These are phyloP conservation scores for Emmonsiellopsis sp. DNA, from an alignment of 2,329 filamentous ascomycete genomes.

Conservation along the genomic window DNA sequence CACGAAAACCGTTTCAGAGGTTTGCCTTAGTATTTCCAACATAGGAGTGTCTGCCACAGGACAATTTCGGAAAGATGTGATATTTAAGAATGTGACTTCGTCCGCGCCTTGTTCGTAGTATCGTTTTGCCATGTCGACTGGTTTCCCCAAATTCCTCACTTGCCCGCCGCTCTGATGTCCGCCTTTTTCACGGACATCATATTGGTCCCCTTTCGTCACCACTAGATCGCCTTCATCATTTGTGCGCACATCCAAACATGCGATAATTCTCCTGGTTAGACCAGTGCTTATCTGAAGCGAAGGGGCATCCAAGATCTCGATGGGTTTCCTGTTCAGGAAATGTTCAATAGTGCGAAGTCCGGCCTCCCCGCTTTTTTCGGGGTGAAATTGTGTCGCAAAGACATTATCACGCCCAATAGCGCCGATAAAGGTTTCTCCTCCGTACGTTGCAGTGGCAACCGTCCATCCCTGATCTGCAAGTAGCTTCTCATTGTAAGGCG, in stretches of 20 bases:
- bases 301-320: slow-evolving; percentile 40
- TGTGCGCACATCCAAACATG: slow-evolving; percentile 87
- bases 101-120: slow-evolving; percentile 97
- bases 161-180: slow-evolving; percentile 44
- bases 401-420: slow-evolving; percentile 79
- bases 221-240: slow-evolving; percentile 94
- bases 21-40: slow-evolving; percentile 81
- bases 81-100: slow-evolving; percentile 96
- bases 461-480: slow-evolving; percentile 79
- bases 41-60: slow-evolving; percentile 87
- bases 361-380: slow-evolving; percentile 89
- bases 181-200: slow-evolving; percentile 88
- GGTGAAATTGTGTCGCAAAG: slow-evolving; percentile 91
- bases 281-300: slow-evolving; percentile 34
- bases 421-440: slow-evolving; percentile 80
- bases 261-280: slow-evolving; percentile 86
- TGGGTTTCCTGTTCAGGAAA: slow-evolving; percentile 66
- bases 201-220: slow-evolving; percentile 97
- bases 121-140: slow-evolving; percentile 82
- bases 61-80: slow-evolving; percentile 94
- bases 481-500: slow-evolving; percentile 61
- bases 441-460: slow-evolving; percentile 84
- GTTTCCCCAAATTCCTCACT: slow-evolving; percentile 92
- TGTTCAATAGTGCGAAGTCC: slow-evolving; percentile 75
- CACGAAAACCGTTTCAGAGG: slow-evolving; percentile 88